These are phyloP conservation scores for Cucurbita moschata DNA, from an alignment of 306 rosid genomes.

Conservation along the genomic window DNA sequence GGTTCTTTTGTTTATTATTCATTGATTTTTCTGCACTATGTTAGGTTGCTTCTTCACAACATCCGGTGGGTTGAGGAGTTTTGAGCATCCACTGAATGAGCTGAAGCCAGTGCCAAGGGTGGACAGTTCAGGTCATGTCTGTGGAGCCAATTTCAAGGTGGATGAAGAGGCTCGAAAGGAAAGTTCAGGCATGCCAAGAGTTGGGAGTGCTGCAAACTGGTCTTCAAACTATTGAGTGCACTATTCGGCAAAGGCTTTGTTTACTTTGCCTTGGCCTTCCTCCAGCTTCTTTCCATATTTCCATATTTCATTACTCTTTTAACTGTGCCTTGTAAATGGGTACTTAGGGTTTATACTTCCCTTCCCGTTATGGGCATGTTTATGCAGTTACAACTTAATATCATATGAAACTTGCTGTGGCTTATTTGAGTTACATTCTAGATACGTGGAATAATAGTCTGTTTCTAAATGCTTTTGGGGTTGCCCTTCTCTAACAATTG, in stretches of 20 bases:
- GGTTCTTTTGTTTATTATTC: neutral
- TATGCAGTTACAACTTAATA: neutral
- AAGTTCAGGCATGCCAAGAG: constrained; percentile 75
- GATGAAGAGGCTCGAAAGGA: constrained; percentile 66
- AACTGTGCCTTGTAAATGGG: constrained; percentile 16
- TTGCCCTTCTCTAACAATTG: neutral
- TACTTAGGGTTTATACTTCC: constrained; percentile 12
- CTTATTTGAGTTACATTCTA: constrained; percentile 19
- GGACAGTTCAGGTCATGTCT: constrained; percentile 77
- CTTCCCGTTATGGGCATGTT: neutral
- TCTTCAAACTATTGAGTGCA: constrained; percentile 47
- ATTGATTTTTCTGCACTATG: neutral
- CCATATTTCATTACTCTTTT: neutral
- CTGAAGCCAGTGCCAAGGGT: constrained; percentile 88
- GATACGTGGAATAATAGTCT: constrained; percentile 8
- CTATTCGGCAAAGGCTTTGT: constrained; percentile 12
- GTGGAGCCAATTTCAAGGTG: constrained; percentile 80
- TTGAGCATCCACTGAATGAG: constrained; percentile 83
- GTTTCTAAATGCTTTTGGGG: neutral
- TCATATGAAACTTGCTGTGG: constrained; percentile 13
- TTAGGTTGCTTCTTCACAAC: constrained; percentile 83
- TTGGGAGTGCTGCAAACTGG: constrained; percentile 96
- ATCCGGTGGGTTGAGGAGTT: constrained; percentile 82
- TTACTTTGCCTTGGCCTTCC: constrained; percentile 12
- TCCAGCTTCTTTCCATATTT: constrained; percentile 6